Conservation (phyloP, 1,139 yeast genomes). For the Saccharomyces hybrid region DNA sequence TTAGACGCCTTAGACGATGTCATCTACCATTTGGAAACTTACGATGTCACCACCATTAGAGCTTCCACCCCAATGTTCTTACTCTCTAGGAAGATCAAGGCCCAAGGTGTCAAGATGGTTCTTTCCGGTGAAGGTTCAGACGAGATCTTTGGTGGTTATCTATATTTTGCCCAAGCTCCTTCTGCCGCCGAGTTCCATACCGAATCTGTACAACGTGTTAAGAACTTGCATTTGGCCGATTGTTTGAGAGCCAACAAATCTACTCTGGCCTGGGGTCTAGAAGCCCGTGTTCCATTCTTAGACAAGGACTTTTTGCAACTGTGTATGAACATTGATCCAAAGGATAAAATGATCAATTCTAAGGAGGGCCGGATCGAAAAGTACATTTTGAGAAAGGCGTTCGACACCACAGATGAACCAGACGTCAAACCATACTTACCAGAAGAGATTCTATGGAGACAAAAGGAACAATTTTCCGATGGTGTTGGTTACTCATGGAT, state of each 20-base stretch:
- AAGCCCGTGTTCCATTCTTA: constrained; percentile 98
- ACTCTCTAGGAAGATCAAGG: constrained; percentile 91
- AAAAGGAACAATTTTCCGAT: constrained; percentile 97
- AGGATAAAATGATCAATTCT: constrained; percentile 74
- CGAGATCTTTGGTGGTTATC: constrained; percentile 96
- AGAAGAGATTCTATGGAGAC: constrained; percentile 95
- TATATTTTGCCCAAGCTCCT: constrained; percentile 96
- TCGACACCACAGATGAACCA: constrained; percentile 75
- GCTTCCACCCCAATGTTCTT: constrained; percentile 99
- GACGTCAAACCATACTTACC: constrained; percentile 78
- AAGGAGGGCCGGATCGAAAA: constrained; percentile 76
- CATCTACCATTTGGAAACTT: constrained; percentile 91
- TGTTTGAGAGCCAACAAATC: constrained; percentile 98
- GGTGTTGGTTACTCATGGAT: constrained; percentile 99
- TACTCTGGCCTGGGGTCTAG: constrained; percentile 99
- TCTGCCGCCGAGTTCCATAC: constrained; percentile 83
- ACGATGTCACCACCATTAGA: constrained; percentile 96
- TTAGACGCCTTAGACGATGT: constrained; percentile 92
- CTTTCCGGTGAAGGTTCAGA: constrained; percentile 98
- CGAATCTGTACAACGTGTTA: constrained; percentile 91
- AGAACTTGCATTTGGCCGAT: constrained; percentile 94
- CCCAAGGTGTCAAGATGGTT: constrained; percentile 99
- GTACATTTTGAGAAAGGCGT: constrained; percentile 92
- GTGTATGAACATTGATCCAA: constrained; percentile 90
- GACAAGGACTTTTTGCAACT: constrained; percentile 88